Evolutionary conservation across 1,139 yeast genomes (phyloP).

Genomic region (Blastobotrys proliferans): DNA sequence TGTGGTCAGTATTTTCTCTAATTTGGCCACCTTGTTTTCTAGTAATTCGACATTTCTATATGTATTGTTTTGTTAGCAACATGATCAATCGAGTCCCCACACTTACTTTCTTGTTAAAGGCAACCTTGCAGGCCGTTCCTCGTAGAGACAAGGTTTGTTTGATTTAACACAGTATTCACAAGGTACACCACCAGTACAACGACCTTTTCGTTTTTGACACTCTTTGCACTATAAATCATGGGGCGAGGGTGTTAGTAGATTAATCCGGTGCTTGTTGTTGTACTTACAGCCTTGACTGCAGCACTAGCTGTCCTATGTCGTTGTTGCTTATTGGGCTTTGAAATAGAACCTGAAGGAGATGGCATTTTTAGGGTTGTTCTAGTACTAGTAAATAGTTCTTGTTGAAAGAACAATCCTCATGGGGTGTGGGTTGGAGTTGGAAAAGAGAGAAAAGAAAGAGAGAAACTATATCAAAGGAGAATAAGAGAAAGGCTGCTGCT

Average conservation of each 20-base stretch:
- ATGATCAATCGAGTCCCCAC: neutral
- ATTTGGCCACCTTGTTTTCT: constrained; percentile 9
- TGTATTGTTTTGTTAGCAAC: neutral
- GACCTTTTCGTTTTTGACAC: constrained; percentile 6
- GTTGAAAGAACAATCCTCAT: too few relatives aligned
- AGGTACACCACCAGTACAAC: constrained; percentile 11
- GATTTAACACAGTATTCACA: constrained; percentile 10
- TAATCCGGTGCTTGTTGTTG: too few relatives aligned
- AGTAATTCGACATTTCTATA: constrained; percentile 9
- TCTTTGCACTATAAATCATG: constrained; percentile 9
- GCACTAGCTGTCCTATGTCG: too few relatives aligned
- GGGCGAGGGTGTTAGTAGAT: too few relatives aligned
- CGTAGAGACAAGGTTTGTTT: constrained; percentile 11
- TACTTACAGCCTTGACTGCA: constrained; percentile 12
- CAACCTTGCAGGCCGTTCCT: constrained; percentile 13
- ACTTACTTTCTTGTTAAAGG: constrained; percentile 13
- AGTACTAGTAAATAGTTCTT: too few relatives aligned
- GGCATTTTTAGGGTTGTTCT: too few relatives aligned
- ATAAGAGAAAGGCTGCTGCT: too few relatives aligned
- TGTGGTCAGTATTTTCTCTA: constrained; percentile 10
- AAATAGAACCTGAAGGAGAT: too few relatives aligned
- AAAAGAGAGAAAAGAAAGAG: too few relatives aligned
- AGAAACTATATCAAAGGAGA: too few relatives aligned
- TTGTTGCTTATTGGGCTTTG: too few relatives aligned
- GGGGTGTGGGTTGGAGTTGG: too few relatives aligned